Evolutionary conservation across 148 eudicot genomes (phyloP).

Genomic region (Arbutus unedo): DNA sequence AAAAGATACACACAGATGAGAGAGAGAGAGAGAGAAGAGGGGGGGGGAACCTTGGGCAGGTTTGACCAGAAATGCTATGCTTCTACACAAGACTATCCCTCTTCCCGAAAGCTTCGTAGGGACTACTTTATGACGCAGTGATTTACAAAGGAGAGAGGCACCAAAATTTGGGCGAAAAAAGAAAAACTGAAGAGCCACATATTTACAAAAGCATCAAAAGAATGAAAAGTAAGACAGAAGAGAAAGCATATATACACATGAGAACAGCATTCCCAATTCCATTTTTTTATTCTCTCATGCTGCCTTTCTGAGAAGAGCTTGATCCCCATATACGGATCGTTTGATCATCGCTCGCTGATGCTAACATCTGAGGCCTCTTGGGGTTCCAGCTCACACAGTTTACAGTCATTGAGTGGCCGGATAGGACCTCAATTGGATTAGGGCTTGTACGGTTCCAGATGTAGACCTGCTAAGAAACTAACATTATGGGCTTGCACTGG

Average conservation of each 20-base stretch:
- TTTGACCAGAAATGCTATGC: too few species aligned
- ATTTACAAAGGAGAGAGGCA: not conserved
- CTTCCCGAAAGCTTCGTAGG: too few species aligned
- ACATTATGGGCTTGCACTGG: not conserved
- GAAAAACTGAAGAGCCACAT: not conserved
- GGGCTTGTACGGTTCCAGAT: slow-evolving; percentile 73
- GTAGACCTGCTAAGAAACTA: slow-evolving; percentile 52
- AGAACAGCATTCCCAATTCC: not conserved
- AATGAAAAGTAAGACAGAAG: not conserved
- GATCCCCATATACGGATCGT: slow-evolving; percentile 96
- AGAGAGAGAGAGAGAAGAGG: not conserved
- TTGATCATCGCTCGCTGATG: slow-evolving; percentile 94
- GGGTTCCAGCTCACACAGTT: slow-evolving; percentile 99
- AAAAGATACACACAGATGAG: too few species aligned
- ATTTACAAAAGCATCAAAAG: slow-evolving; percentile 13
- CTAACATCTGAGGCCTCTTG: slow-evolving; percentile 67
- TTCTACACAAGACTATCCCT: too few species aligned
- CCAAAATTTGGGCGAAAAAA: slow-evolving; percentile 7
- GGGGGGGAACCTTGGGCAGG: too few species aligned
- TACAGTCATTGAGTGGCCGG: slow-evolving; percentile 79
- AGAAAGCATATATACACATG: not conserved
- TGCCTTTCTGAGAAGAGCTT: slow-evolving; percentile 14
- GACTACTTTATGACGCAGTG: not conserved
- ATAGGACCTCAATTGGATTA: slow-evolving; percentile 63
- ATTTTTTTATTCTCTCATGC: not conserved